A percentile compares a stretch with the other conserved stretches of the same genome.
phyloP scores from a whole-genome alignment of 768 basidiomycete species.

The Lactarius hatsudake region DNA sequence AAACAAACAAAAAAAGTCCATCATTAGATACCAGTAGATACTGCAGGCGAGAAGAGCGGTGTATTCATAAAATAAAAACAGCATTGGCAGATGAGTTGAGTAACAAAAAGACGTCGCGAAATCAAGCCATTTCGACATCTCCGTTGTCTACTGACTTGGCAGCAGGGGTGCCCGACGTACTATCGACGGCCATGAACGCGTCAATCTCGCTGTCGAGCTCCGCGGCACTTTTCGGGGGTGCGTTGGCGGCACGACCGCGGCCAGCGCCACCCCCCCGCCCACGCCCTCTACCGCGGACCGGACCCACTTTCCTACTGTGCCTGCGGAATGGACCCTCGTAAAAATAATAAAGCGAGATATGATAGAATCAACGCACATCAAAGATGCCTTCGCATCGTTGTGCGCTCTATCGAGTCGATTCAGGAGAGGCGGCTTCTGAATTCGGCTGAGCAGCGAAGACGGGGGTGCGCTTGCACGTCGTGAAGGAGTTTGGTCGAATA shows the following conservation, averaged over 20 bases:
- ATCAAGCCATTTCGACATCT: conserved; percentile 19
- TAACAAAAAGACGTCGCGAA: neutral
- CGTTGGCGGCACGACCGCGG: conserved; percentile 27
- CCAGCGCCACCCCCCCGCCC: conserved; percentile 36
- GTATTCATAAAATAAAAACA: neutral
- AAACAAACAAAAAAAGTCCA: neutral
- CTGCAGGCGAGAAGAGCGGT: neutral
- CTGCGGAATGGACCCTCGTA: neutral
- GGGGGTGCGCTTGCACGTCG: conserved; percentile 42
- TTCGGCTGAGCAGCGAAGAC: conserved; percentile 68
- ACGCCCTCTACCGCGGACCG: conserved; percentile 29
- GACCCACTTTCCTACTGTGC: conserved; percentile 13
- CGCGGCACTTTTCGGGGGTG: conserved; percentile 61
- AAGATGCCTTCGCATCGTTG: conserved; percentile 19
- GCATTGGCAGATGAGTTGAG: neutral
- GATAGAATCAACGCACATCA: conserved; percentile 16
- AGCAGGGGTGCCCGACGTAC: conserved; percentile 5
- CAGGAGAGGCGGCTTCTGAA: conserved; percentile 69
- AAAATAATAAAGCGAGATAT: neutral
- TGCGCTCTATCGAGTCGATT: conserved; percentile 60
- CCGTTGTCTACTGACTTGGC: conserved; percentile 17
- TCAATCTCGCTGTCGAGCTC: conserved; percentile 90
- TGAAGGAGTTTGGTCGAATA: conserved; percentile 46
- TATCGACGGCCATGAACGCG: conserved; percentile 70
- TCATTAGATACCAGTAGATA: neutral